phyloP scores from a whole-genome alignment of 768 basidiomycete genomes.

The Suillus variegatus region DNA sequence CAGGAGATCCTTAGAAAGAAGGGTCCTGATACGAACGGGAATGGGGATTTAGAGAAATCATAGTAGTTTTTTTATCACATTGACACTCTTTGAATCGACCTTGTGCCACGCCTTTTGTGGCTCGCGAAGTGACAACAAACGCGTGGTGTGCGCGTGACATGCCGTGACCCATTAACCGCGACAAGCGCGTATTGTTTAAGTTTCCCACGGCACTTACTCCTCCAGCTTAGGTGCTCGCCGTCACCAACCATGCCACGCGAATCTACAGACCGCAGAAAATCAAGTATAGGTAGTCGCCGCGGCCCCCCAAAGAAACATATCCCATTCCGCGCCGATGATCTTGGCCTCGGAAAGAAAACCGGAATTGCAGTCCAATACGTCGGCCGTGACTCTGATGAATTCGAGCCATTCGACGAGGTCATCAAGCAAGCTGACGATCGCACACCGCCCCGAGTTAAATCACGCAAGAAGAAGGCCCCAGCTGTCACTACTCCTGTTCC shows the following conservation, averaged over 20 bases:
- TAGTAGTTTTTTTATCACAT: neutral
- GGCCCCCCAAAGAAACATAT: slow-evolving; percentile 67
- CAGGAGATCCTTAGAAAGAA: neutral
- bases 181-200: slow-evolving; percentile 25
- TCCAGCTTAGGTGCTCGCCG: slow-evolving; percentile 11
- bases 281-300: slow-evolving; percentile 49
- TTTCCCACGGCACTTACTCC: slow-evolving; percentile 22
- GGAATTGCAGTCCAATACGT: slow-evolving; percentile 70
- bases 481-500: slow-evolving; percentile 28
- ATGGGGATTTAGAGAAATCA: neutral
- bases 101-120: neutral
- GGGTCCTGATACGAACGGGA: neutral
- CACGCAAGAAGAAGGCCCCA: slow-evolving; percentile 50
- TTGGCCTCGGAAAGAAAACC: slow-evolving; percentile 78
- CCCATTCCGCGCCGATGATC: slow-evolving; percentile 78
- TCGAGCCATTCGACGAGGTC: slow-evolving; percentile 79
- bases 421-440: slow-evolving; percentile 68
- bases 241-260: slow-evolving; percentile 29
- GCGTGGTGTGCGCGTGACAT: slow-evolving; percentile 15
- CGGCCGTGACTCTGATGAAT: slow-evolving; percentile 76
- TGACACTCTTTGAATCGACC: neutral
- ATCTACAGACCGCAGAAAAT: slow-evolving; percentile 30
- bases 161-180: slow-evolving; percentile 20
- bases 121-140: slow-evolving; percentile 20
- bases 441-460: slow-evolving; percentile 59